Percentiles rank a stretch among this genome's conserved stretches.
These are phyloP conservation scores for Eucalyptus albens DNA, from an alignment of 345 rosid species.

Conservation along the genomic window DNA sequence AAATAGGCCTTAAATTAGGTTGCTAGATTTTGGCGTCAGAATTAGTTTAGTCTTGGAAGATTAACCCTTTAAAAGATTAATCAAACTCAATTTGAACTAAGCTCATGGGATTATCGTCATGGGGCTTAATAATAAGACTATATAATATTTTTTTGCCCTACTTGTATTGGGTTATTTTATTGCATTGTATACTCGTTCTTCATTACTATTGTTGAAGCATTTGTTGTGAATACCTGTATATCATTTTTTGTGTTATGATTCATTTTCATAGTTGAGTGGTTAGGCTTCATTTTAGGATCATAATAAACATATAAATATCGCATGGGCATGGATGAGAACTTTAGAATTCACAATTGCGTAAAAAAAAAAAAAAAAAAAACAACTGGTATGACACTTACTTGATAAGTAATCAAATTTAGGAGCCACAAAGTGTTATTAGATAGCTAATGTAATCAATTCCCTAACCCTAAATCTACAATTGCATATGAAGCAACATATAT, in stretches of 20 bases:
- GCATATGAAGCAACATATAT: not conserved
- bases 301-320: not conserved
- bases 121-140: not conserved
- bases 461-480: not conserved
- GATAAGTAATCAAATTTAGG: not conserved
- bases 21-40: not conserved
- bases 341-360: not conserved
- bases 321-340: not conserved
- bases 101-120: not conserved
- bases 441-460: not conserved
- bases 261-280: not conserved
- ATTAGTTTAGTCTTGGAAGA: not conserved
- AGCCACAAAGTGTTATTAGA: not conserved
- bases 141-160: no score
- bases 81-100: no score
- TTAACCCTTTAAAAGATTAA: not conserved
- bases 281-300: not conserved
- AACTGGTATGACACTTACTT: not conserved
- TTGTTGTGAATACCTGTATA: not conserved
- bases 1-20: not conserved
- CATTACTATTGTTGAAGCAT: not conserved
- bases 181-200: not conserved
- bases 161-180: fast-evolving
- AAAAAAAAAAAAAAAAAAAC: no score
- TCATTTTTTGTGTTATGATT: not conserved